phyloP scores from a whole-genome alignment of 352 stramenopile species.

The Phytophthora pisi region DNA sequence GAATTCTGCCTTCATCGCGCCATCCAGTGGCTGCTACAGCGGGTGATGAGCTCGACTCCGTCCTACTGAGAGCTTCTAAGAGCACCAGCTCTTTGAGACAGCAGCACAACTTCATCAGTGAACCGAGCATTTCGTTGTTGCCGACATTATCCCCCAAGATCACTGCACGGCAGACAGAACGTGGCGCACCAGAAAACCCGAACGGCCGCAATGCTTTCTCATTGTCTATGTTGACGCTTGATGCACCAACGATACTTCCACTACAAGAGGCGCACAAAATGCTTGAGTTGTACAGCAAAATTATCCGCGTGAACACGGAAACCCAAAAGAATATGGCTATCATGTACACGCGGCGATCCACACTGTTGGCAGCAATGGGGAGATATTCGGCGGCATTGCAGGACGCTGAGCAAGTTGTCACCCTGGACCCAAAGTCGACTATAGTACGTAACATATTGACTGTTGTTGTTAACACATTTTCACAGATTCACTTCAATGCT shows the following conservation, averaged over 20 bases:
- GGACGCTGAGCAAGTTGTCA: slow-evolving; percentile 62
- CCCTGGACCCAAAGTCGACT: slow-evolving; percentile 53
- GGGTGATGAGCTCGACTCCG: slow-evolving; percentile 31
- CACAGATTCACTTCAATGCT: background rate
- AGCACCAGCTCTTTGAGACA: slow-evolving; percentile 39
- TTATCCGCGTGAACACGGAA: slow-evolving; percentile 59
- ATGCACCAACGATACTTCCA: slow-evolving; percentile 25
- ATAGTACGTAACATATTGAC: slow-evolving; percentile 40
- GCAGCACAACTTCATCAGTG: slow-evolving; percentile 35
- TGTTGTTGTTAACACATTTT: background rate
- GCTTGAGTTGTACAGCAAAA: slow-evolving; percentile 72
- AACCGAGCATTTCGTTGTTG: slow-evolving; percentile 29
- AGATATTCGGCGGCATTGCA: slow-evolving; percentile 48
- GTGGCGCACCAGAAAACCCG: slow-evolving; percentile 10
- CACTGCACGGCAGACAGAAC: slow-evolving; percentile 1
- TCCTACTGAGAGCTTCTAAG: slow-evolving; percentile 38
- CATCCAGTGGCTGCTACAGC: background rate
- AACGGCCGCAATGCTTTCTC: slow-evolving; percentile 26
- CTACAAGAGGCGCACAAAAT: slow-evolving; percentile 42
- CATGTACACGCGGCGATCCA: slow-evolving; percentile 63
- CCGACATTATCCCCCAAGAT: slow-evolving; percentile 25
- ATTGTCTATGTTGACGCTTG: slow-evolving; percentile 29
- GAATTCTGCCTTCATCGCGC: slow-evolving; percentile 10
- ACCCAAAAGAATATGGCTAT: slow-evolving; percentile 61
- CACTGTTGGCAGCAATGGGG: slow-evolving; percentile 58